A percentile compares a stretch with the other conserved stretches of the same genome.
Evolutionary conservation across 192 early-diverging fungal genomes (phyloP).

Genomic region (Backusella australiensis): DNA sequence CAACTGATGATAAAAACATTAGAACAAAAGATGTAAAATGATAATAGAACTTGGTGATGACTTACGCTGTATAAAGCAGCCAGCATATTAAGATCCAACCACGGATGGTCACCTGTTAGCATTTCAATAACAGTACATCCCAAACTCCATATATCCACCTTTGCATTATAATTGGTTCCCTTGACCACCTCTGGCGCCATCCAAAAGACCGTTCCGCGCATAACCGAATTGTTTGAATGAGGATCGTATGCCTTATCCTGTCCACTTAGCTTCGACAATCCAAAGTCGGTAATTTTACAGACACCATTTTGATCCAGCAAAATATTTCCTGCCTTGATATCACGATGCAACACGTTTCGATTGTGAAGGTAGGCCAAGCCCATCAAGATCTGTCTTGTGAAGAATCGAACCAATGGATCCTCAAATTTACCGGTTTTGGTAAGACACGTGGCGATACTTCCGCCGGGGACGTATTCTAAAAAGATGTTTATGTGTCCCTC

Average conservation of each 20-base stretch:
- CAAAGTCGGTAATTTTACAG: conserved; percentile 97
- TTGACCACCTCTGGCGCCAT: conserved; percentile 96
- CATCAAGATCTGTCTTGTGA: conserved; percentile 77
- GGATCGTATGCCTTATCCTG: conserved; percentile 37
- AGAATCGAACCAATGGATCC: conserved; percentile 69
- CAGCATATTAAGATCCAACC: conserved; percentile 54
- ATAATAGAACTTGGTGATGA: not conserved
- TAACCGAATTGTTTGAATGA: conserved; percentile 42
- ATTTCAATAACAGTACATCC: conserved; percentile 94
- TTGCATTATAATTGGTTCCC: conserved; percentile 79
- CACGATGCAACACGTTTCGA: conserved; percentile 70
- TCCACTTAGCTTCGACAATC: conserved; percentile 83
- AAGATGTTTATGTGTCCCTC: conserved; percentile 85
- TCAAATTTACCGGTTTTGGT: conserved; percentile 70
- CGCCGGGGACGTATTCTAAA: conserved; percentile 96
- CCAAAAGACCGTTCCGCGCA: conserved; percentile 70
- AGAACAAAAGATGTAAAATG: conserved; percentile 28
- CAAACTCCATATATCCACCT: conserved; percentile 90
- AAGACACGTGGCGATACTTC: conserved; percentile 78
- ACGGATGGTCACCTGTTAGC: conserved; percentile 85
- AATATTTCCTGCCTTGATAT: conserved; percentile 84
- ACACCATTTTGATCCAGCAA: conserved; percentile 77
- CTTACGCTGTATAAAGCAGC: conserved; percentile 57
- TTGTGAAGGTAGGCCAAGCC: conserved; percentile 88
- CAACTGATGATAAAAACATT: conserved; percentile 64